phyloP scores from a whole-genome alignment of 2,329 filamentous ascomycete species.

The Fusarium subtropicale region DNA sequence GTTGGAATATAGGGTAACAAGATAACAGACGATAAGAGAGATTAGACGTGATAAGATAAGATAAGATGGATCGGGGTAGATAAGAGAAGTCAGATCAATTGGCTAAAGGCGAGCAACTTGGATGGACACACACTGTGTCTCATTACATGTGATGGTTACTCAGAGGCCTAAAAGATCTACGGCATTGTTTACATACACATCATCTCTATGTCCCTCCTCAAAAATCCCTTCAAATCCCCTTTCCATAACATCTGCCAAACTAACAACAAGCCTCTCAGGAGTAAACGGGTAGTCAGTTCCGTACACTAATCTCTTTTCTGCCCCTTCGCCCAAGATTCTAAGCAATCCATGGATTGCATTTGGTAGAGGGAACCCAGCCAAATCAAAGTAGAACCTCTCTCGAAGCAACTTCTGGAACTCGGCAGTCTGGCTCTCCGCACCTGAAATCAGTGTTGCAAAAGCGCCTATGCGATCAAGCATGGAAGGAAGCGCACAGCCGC shows the following conservation, averaged over 20 bases:
- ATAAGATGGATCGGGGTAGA: too few relatives aligned
- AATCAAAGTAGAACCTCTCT: slow-evolving; percentile 2
- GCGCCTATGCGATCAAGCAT: slow-evolving; percentile 12
- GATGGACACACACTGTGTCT: neutral
- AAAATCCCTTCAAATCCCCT: neutral
- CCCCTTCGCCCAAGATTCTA: neutral
- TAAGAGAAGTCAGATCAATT: too few relatives aligned
- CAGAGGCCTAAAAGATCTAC: neutral
- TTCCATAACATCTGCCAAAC: neutral
- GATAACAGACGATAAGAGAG: too few relatives aligned
- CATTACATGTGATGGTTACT: neutral
- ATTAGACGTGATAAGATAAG: too few relatives aligned
- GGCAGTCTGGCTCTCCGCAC: neutral
- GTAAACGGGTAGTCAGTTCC: slow-evolving; percentile 11
- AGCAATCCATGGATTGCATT: slow-evolving; percentile 2
- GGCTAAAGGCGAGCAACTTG: too few relatives aligned
- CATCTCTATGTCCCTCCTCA: neutral
- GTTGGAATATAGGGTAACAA: accelerated
- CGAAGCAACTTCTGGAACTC: slow-evolving; percentile 1
- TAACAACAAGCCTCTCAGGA: neutral
- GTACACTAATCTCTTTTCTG: slow-evolving; percentile 6
- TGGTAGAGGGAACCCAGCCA: slow-evolving; percentile 3
- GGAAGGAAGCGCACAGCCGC: neutral
- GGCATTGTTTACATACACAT: neutral
- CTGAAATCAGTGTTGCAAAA: neutral